Conservation (phyloP, 1,139 yeast species). For the Zygoascus sp. region DNA sequence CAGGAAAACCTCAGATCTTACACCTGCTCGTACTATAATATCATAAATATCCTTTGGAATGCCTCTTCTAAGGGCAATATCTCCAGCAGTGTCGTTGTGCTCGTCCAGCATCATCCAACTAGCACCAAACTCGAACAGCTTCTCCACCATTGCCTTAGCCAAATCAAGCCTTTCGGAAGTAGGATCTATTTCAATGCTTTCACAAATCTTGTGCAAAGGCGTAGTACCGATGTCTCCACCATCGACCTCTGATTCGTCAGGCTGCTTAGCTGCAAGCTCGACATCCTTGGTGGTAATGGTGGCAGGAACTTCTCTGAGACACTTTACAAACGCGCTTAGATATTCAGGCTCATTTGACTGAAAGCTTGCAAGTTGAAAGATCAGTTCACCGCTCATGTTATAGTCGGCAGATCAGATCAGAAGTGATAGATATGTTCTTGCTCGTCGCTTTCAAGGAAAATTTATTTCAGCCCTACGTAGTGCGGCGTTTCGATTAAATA, state of each 20-base stretch:
- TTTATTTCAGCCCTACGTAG: not conserved
- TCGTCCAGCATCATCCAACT: slow-evolving; percentile 72
- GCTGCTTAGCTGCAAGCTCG: slow-evolving; percentile 26
- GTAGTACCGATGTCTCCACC: slow-evolving; percentile 54
- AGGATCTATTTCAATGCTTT: slow-evolving; percentile 20
- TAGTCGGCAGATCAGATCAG: too few relatives aligned
- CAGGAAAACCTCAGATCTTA: slow-evolving; percentile 77
- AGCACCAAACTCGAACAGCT: slow-evolving; percentile 78
- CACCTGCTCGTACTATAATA: slow-evolving; percentile 78
- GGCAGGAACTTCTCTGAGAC: slow-evolving; percentile 68
- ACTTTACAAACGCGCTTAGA: slow-evolving; percentile 42
- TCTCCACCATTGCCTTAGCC: slow-evolving; percentile 54
- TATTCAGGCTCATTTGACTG: slow-evolving; percentile 41
- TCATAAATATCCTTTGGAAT: slow-evolving; percentile 37
- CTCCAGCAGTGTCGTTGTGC: slow-evolving; percentile 72
- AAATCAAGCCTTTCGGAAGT: slow-evolving; percentile 44
- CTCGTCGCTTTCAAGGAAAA: not conserved
- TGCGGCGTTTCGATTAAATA: not conserved
- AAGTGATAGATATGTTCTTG: too few relatives aligned
- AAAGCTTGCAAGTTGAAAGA: slow-evolving; percentile 65
- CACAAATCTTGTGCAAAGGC: slow-evolving; percentile 63
- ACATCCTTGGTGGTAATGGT: slow-evolving; percentile 81
- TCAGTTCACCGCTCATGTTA: slow-evolving; percentile 10
- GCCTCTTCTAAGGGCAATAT: slow-evolving; percentile 41
- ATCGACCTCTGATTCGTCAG: slow-evolving; percentile 28